These are phyloP conservation scores for Pseudopithomyces maydicus DNA, from an alignment of 2,329 filamentous ascomycete species.

Conservation along the genomic window DNA sequence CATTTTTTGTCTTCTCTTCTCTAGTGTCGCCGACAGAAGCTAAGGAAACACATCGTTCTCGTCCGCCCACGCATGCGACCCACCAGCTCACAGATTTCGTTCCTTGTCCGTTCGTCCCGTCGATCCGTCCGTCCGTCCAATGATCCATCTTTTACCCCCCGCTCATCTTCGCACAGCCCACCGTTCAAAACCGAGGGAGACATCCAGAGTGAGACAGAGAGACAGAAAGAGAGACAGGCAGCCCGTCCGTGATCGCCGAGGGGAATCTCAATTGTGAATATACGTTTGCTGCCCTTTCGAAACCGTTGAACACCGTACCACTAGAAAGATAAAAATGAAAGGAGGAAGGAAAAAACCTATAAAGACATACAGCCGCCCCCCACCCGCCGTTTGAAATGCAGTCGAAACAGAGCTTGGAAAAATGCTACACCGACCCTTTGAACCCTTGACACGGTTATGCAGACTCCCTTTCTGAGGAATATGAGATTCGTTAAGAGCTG, in stretches of 20 bases:
- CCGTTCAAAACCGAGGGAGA: neutral
- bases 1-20: too few species aligned
- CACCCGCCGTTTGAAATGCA: conserved; percentile 47
- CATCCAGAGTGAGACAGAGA: conserved; percentile 3
- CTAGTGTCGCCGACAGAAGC: too few species aligned
- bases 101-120: neutral
- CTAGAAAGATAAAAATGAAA: too few species aligned
- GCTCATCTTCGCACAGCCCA: neutral
- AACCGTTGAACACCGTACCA: conserved; percentile 31
- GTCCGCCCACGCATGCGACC: too few species aligned
- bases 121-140: neutral
- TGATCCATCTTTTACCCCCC: too few species aligned
- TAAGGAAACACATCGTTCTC: too few species aligned
- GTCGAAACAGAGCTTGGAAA: conserved; percentile 30
- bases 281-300: conserved; percentile 9
- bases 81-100: too few species aligned
- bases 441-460: conserved; percentile 24
- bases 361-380: conserved; percentile 46
- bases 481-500: conserved; percentile 30
- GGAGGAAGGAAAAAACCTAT: neutral
- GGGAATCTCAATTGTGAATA: conserved; percentile 21
- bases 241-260: conserved; percentile 14
- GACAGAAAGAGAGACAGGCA: neutral
- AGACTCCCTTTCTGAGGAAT: conserved; percentile 27
- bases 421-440: conserved; percentile 34